Conservation (phyloP, 768 basidiomycete species). For the Amanita brunnescens region DNA sequence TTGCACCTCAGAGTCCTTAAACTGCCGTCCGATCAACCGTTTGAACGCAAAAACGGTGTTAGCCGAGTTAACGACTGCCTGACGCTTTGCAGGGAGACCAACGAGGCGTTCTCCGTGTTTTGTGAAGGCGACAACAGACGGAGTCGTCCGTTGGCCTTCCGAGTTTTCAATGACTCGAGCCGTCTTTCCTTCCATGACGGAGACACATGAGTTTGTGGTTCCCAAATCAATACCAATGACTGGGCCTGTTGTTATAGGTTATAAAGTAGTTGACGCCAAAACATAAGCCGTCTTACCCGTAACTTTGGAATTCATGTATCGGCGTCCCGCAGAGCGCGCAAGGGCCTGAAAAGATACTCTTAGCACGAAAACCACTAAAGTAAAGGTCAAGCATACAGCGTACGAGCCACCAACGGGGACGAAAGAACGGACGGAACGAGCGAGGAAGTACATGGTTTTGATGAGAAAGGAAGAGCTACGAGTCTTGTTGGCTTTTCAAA, state of each 20-base stretch:
- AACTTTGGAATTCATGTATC: slow-evolving; percentile 96
- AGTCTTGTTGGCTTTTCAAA: slow-evolving; percentile 22
- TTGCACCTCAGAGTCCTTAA: slow-evolving; percentile 88
- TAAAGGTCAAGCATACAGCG: slow-evolving; percentile 36
- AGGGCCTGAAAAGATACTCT: slow-evolving; percentile 35
- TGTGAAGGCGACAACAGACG: slow-evolving; percentile 97
- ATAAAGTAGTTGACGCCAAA: slow-evolving; percentile 3
- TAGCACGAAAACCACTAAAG: slow-evolving; percentile 9
- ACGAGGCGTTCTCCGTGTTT: slow-evolving; percentile 96
- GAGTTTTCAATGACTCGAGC: slow-evolving; percentile 95
- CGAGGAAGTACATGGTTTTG: slow-evolving; percentile 61
- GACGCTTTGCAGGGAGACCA: slow-evolving; percentile 94
- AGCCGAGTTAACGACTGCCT: slow-evolving; percentile 89
- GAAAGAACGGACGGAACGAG: slow-evolving; percentile 54
- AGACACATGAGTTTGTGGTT: slow-evolving; percentile 86
- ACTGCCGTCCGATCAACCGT: slow-evolving; percentile 91
- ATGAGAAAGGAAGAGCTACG: slow-evolving; percentile 23
- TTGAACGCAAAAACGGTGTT: slow-evolving; percentile 96
- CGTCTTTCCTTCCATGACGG: slow-evolving; percentile 93
- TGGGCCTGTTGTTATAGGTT: slow-evolving; percentile 41
- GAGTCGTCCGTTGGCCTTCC: slow-evolving; percentile 96
- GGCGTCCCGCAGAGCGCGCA: slow-evolving; percentile 67
- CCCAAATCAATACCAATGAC: slow-evolving; percentile 97
- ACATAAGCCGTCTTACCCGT: slow-evolving; percentile 43
- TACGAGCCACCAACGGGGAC: slow-evolving; percentile 51